A percentile compares a stretch with the other conserved stretches of the same genome.
Evolutionary conservation across 108 stramenopile species (phyloP).

Genomic region (Cyclotella kingstonii): DNA sequence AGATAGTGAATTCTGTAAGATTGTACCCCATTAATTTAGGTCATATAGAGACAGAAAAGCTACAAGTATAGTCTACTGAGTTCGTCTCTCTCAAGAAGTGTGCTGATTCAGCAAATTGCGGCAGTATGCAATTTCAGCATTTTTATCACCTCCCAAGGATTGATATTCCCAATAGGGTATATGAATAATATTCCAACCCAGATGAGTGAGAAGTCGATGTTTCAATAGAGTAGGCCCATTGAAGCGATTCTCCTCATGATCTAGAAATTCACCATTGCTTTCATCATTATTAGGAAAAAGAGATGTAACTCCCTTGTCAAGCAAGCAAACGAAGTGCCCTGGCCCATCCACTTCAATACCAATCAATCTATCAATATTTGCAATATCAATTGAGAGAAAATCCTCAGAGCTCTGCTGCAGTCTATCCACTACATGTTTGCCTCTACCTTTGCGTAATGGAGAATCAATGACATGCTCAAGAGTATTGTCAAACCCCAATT

Average conservation of each 20-base stretch:
- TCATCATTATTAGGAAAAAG: background rate
- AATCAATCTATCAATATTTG: slow-evolving; percentile 54
- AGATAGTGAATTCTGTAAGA: too few species aligned
- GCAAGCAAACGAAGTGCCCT: slow-evolving; percentile 66
- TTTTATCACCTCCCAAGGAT: slow-evolving; percentile 36
- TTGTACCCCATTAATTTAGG: too few species aligned
- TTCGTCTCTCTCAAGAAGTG: too few species aligned
- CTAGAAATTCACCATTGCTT: slow-evolving; percentile 9
- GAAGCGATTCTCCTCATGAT: slow-evolving; percentile 41
- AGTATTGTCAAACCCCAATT: slow-evolving; percentile 72
- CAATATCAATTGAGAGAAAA: slow-evolving; percentile 73
- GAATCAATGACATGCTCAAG: slow-evolving; percentile 66
- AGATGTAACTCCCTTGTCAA: slow-evolving; percentile 41
- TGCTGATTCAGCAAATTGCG: slow-evolving; percentile 27
- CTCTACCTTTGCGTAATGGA: slow-evolving; percentile 41
- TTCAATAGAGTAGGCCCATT: slow-evolving; percentile 79
- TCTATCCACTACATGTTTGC: slow-evolving; percentile 42
- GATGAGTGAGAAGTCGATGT: slow-evolving; percentile 49
- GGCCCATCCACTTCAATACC: slow-evolving; percentile 89
- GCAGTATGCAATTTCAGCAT: slow-evolving; percentile 54
- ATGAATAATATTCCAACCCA: slow-evolving; percentile 77
- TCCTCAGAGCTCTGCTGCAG: slow-evolving; percentile 45
- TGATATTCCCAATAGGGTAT: slow-evolving; percentile 87
- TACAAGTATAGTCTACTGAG: too few species aligned
- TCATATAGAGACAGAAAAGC: too few species aligned